Base-by-base conservation (phyloP, 1,139 yeast genomes). In the Williopsis jadinii region DNA sequence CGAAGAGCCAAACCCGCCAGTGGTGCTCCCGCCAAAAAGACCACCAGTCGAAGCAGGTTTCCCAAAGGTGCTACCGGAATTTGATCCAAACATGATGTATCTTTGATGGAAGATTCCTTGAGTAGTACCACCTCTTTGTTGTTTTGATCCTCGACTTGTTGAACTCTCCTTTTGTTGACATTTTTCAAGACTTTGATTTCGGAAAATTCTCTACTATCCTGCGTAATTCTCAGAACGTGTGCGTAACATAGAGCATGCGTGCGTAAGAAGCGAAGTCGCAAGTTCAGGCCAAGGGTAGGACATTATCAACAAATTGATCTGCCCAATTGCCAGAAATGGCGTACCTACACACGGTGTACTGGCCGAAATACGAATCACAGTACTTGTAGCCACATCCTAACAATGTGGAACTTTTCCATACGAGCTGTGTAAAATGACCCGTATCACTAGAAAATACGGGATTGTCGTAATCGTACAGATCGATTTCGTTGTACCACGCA, bases 341-440 rank as follows among this genome's bases (percentile, higher is more conserved):
- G 54, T 76, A 77, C 36, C 71, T 71, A 52, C 83, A 77, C 37
- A 75, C 69, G 27, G 74, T 64, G 54, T 75, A 75, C 48, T 65
- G 64, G n/a, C 76, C 75, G 66, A 69, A 71, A 45, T 66, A 58
- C 11, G 61, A 56, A 27, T 71, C 68, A 56, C 83, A 77, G 47
- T 70, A 68, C 50, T 69, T 66, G 30, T 37, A 42, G 3, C 76
- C 77, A 59, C 80, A 75, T 5, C 80, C 80, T 32, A 75, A 46
- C 40, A 58, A 51, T 3, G 64, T 51, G 26, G 77, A 59, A 28
- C 63, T 51, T 47, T 62, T 64, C 80, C 80, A 75, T 4, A 75
- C 67, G 12, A 75, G 49, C 56, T 74, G 80, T 19, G 80, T 74
- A 56, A 74, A 74, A 57, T 73, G 78, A 11, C 78, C 78, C 10